Evolutionary conservation across 371 early-diverging fungal species (phyloP), one percentile per base, ranked within the genome.

Genomic region (Mortierella sp.): DNA sequence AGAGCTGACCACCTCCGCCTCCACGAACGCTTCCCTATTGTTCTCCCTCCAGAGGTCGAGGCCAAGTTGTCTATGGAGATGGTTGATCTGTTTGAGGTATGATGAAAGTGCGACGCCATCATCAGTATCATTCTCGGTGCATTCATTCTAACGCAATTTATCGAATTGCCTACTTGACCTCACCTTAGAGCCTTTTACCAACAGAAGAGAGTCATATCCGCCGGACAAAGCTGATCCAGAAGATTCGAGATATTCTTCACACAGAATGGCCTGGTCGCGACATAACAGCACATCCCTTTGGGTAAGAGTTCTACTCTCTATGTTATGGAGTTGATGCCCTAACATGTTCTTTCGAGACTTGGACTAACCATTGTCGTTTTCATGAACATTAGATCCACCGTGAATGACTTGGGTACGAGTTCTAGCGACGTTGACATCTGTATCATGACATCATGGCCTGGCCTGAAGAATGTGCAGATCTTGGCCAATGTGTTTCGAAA

Each of bases 361-460:
- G 24, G 16, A 24, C 57, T 21, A 0, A 49, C 49, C 44, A 54
- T 45, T 52, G 22, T 41, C 14, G 17, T 43, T 47, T 17, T 41
- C 22, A 21, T 21, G 51, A 34, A 16, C 13, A 13, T 45, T 45
- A 89, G 89, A 22, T 89, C 89, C 8, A 86, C 88, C 1, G 81
- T 78, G 29, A 89, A 89, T 67, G 80, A 81, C 60, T 53, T 87
- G 29, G 85, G 85, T 4, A 85, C 83, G 5, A 80, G 64, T 46
- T 69, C 78, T 8, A 86, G 86, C n/a, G 89, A 89, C 62, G 83
- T 89, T 10, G 89, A 89, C 70, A 67, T 89, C 5, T 87, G 89
- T 60, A 80, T 89, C 56, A 82, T 84, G 46, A 86, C 87, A 10
- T 16, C 74, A 24, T 84, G 86, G 83, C 63, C 79, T 47, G 82